Base-by-base conservation (phyloP, 140 eudicot genomes). In the Flaveria floridana region DNA sequence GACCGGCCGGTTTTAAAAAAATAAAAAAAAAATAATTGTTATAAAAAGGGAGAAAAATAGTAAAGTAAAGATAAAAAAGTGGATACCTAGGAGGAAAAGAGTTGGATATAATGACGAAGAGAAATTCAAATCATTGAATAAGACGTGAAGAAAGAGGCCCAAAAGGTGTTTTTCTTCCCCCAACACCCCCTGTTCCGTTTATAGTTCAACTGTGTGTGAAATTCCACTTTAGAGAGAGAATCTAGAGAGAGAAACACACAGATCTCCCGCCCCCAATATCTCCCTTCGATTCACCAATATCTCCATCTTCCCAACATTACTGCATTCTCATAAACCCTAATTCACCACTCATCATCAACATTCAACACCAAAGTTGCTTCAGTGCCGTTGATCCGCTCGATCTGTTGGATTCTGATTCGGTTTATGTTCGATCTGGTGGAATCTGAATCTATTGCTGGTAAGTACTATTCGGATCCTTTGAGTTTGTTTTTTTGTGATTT, bases 341-440 rank as follows among this genome's bases (percentile, higher is more conserved):
- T 6, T 78, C 62, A 47, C 9, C 14, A 3, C 59, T 1, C 21
- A 16, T n/a, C 26, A 23, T 70, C 58, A n/a, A 0, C 3, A 44
- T 14, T 70, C 58, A n/a, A 0, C 3, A 44, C 50, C 75, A n/a
- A 13, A 53, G 39, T 61, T 50, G 62, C 26, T 30, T 25, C 67
- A 51, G 50, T 76, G 68, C 74, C 58, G 57, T 34, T 37, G 7
- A 21, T 44, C 30, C 46, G 46, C 61, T 58, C 71, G 78, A 81
- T 81, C 85, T 58, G 79, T 15, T 59, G 75, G 76, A 80, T 72
- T 77, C 83, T 63, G 80, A 77, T 82, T 69, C 79, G 79, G 77
- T 82, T 76, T 66, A 23, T 23, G 25, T 23, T 23, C 25, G 25
- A 23, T 23, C 25, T 23, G 25, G 25, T 23, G 25, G 76, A 76